Evolutionary conservation across 2,329 filamentous ascomycete species (phyloP).

Genomic region (Pestalotiopsis sp.): DNA sequence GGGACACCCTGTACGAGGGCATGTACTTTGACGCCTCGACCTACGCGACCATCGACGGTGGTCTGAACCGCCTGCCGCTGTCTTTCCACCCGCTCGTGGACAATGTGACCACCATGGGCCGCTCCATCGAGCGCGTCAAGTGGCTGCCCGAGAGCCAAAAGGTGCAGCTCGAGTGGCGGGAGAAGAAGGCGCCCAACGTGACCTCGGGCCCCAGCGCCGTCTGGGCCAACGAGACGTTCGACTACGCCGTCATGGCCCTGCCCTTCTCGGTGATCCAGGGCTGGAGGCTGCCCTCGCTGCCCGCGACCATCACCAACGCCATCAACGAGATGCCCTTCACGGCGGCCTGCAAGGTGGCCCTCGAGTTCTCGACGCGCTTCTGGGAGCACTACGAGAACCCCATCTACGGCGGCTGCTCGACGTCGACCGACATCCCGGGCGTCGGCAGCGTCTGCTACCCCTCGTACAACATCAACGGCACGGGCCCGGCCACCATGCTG

Average conservation of each 20-base stretch:
- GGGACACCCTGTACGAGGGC: slow-evolving; percentile 55
- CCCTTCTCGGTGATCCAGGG: slow-evolving; percentile 68
- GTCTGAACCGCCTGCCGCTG: slow-evolving; percentile 56
- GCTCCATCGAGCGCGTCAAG: slow-evolving; percentile 58
- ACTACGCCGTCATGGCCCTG: slow-evolving; percentile 68
- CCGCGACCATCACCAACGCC: slow-evolving; percentile 46
- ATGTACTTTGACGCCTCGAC: slow-evolving; percentile 62
- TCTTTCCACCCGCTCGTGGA: slow-evolving; percentile 66
- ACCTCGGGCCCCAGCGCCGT: slow-evolving; percentile 15
- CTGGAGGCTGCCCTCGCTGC: slow-evolving; percentile 56
- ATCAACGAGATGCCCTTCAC: slow-evolving; percentile 50
- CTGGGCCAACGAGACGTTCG: slow-evolving; percentile 56
- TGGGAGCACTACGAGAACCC: slow-evolving; percentile 54
- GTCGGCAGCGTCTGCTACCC: slow-evolving; percentile 69
- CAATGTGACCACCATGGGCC: slow-evolving; percentile 57
- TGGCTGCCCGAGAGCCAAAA: slow-evolving; percentile 54
- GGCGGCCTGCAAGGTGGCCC: slow-evolving; percentile 60
- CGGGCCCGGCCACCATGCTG: slow-evolving; percentile 64
- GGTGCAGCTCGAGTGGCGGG: slow-evolving; percentile 61
- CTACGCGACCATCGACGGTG: slow-evolving; percentile 67
- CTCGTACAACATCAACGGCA: slow-evolving; percentile 66
- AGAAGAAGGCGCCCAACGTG: slow-evolving; percentile 38
- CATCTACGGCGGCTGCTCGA: slow-evolving; percentile 68
- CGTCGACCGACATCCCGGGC: slow-evolving; percentile 59
- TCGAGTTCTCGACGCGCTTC: slow-evolving; percentile 70